Evolutionary conservation across 208 protist genomes (phyloP).

Genomic region (Trypanosoma platydactyli): DNA sequence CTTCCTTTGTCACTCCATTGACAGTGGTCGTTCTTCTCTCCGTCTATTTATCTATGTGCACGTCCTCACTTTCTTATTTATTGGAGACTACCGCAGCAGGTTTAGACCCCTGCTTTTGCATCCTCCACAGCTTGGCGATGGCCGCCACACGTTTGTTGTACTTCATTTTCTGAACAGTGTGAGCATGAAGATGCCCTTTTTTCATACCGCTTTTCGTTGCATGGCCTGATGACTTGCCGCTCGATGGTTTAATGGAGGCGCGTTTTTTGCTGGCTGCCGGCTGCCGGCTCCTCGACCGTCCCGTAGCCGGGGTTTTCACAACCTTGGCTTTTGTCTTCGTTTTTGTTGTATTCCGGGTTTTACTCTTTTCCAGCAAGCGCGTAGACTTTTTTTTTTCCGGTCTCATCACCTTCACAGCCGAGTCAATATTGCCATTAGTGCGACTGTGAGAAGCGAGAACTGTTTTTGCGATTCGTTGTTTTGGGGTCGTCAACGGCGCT

Average conservation of each 20-base stretch:
- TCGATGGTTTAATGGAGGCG: not conserved
- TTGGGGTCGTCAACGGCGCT: not conserved
- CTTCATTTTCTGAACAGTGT: slow-evolving; percentile 64
- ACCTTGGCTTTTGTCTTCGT: not conserved
- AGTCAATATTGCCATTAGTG: not conserved
- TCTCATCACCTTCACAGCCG: not conserved
- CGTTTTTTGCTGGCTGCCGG: not conserved
- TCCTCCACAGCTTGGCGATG: slow-evolving; percentile 80
- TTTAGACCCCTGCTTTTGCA: slow-evolving; percentile 30
- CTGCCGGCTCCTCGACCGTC: not conserved
- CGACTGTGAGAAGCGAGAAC: too few relatives aligned
- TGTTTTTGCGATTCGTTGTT: not conserved
- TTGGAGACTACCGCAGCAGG: not conserved
- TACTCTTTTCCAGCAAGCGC: not conserved
- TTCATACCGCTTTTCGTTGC: slow-evolving; percentile 23
- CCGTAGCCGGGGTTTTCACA: not conserved
- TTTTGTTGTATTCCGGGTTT: not conserved
- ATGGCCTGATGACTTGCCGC: not conserved
- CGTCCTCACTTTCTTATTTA: slow-evolving; percentile 9
- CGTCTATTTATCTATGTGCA: not conserved
- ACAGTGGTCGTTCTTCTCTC: not conserved
- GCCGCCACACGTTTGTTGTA: slow-evolving; percentile 86
- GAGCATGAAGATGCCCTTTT: slow-evolving; percentile 23
- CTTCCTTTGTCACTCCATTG: not conserved
- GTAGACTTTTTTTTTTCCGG: not conserved